Evolutionary conservation across 2,329 filamentous ascomycete genomes (phyloP).

Genomic region (Aspergillus sp.): DNA sequence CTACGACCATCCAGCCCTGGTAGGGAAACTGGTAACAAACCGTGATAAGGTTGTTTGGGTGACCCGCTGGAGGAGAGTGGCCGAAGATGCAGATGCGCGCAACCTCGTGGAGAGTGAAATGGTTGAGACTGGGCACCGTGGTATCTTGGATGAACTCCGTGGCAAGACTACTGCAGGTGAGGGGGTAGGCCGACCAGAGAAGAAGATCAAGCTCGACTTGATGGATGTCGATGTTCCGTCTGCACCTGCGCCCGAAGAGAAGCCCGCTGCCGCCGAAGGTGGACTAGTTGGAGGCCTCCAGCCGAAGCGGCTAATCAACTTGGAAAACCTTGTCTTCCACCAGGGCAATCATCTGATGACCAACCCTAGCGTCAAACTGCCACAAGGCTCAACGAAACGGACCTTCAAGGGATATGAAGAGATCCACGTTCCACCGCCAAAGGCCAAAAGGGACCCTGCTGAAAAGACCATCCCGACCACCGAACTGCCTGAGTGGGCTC

Average conservation of each 20-base stretch:
- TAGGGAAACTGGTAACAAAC: conserved; percentile 83
- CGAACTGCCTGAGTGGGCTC: conserved; percentile 88
- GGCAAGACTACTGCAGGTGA: conserved; percentile 54
- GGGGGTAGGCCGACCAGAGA: conserved; percentile 52
- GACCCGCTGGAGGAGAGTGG: conserved; percentile 73
- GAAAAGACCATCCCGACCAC: conserved; percentile 76
- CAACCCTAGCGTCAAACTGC: conserved; percentile 89
- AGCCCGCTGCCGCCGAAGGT: conserved; percentile 47
- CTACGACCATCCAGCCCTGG: conserved; percentile 89
- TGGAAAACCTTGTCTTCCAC: conserved; percentile 94
- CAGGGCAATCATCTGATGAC: conserved; percentile 99
- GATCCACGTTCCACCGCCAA: conserved; percentile 90
- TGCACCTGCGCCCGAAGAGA: conserved; percentile 44
- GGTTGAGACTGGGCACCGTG: conserved; percentile 73
- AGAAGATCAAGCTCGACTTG: conserved; percentile 71
- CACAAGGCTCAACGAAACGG: conserved; percentile 87
- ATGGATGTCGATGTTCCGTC: conserved; percentile 80
- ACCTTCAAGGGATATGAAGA: conserved; percentile 98
- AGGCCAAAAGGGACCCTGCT: conserved; percentile 70
- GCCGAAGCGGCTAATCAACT: conserved; percentile 77
- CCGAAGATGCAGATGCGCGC: conserved; percentile 64
- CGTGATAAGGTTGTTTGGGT: conserved; percentile 94
- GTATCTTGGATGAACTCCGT: conserved; percentile 78
- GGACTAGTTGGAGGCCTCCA: conserved; percentile 72
- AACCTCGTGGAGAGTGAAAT: conserved; percentile 80